phyloP scores from a whole-genome alignment of 345 rosid genomes.

The Eucalyptus albens region DNA sequence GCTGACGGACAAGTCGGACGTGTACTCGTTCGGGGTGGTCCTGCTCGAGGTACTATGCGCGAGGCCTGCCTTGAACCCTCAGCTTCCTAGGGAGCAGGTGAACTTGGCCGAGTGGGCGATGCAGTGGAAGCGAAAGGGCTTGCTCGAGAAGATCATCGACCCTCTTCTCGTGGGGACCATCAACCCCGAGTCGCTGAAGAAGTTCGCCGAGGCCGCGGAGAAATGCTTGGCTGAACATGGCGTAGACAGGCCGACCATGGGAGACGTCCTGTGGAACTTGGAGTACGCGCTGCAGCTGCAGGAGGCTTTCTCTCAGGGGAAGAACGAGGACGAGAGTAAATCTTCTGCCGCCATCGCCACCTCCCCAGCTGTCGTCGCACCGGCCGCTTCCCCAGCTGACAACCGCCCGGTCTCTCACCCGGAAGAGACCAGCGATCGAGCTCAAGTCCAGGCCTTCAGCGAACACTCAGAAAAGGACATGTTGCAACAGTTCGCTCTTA shows the following conservation, averaged over 20 bases:
- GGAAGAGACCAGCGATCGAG: neutral
- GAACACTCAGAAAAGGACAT: neutral
- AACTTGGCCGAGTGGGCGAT: conserved; percentile 44
- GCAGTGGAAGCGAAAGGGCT: conserved; percentile 36
- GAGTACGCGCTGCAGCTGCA: conserved; percentile 40
- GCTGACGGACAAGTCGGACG: conserved; percentile 30
- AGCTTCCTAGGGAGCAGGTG: conserved; percentile 30
- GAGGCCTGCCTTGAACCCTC: conserved; percentile 27
- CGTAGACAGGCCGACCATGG: conserved; percentile 40
- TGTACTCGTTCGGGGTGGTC: conserved; percentile 37
- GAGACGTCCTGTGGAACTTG: conserved; percentile 40
- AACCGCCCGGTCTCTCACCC: neutral
- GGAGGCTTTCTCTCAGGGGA: conserved; percentile 3
- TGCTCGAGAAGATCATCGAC: conserved; percentile 32
- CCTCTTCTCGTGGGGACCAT: conserved; percentile 18
- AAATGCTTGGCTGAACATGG: conserved; percentile 30
- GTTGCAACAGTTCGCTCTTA: neutral
- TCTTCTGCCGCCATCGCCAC: neutral
- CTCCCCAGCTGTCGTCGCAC: neutral
- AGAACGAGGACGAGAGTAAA: neutral
- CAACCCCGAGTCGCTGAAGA: conserved; percentile 38
- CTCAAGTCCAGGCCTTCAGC: neutral
- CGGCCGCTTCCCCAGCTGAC: neutral
- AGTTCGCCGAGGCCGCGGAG: conserved; percentile 28
- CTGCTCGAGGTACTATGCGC: conserved; percentile 31